phyloP scores from a whole-genome alignment of 1,284 basidiomycete genomes.

The Pseudozyma sp. region DNA sequence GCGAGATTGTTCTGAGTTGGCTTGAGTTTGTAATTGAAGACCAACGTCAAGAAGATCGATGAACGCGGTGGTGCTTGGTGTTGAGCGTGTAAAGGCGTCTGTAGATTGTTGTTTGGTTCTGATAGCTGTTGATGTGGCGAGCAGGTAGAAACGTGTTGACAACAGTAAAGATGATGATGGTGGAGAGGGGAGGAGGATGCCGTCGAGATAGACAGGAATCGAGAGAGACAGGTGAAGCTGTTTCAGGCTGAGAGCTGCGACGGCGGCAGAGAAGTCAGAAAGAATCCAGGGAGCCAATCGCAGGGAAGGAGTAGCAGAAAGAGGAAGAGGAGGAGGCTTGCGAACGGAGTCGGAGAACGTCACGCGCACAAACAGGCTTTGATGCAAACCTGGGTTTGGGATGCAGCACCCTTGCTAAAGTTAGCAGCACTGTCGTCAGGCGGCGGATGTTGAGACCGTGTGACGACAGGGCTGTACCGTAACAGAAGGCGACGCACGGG shows the following conservation, averaged over 20 bases:
- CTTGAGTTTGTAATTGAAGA: not conserved
- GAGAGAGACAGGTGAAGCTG: not conserved
- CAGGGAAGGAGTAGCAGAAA: not conserved
- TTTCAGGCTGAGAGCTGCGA: not conserved
- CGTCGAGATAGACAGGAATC: not conserved
- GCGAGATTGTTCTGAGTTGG: not conserved
- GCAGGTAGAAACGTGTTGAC: not conserved
- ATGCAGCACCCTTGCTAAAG: constrained; percentile 12
- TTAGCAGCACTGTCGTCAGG: constrained; percentile 7
- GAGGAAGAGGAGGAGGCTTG: not conserved
- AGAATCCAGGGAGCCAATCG: not conserved
- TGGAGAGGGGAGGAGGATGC: not conserved
- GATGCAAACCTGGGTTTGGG: constrained; percentile 27
- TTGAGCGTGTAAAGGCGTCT: constrained; percentile 2
- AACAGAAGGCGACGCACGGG: not conserved
- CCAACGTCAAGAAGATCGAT: constrained; percentile 2
- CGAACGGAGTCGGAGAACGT: not conserved
- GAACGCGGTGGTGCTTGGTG: not conserved
- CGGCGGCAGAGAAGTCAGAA: not conserved
- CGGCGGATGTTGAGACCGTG: constrained; percentile 18
- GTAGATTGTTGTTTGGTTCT: constrained; percentile 10
- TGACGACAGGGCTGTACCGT: constrained; percentile 13
- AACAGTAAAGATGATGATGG: constrained; percentile 5
- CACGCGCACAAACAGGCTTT: constrained; percentile 9
- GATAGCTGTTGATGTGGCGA: constrained; percentile 1